Percentiles rank a stretch among this genome's conserved stretches.
These are phyloP conservation scores for Nyssa sinensis DNA, from an alignment of 148 eudicot genomes.

Conservation along the genomic window DNA sequence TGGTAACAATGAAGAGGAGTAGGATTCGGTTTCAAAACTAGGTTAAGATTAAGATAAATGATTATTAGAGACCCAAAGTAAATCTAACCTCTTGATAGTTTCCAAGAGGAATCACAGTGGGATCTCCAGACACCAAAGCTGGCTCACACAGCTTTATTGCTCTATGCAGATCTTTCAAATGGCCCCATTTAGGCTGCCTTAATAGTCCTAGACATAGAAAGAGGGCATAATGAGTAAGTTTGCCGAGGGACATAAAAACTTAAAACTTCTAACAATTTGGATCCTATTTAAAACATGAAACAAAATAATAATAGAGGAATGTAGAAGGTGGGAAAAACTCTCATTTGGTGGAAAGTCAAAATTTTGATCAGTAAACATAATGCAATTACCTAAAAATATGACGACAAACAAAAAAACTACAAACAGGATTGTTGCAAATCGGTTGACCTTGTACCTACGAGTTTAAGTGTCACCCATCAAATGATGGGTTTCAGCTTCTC, in stretches of 20 bases:
- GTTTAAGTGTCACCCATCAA: not conserved
- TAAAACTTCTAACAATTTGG: not conserved
- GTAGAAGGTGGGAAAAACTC: not conserved
- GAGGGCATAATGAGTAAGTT: not conserved
- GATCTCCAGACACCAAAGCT: conserved; percentile 68
- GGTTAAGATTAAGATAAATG: not conserved
- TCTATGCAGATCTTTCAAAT: conserved; percentile 74
- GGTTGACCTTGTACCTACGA: not conserved
- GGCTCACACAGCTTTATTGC: conserved; percentile 85
- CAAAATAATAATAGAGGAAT: too few relatives aligned
- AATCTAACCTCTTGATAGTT: conserved; percentile 64
- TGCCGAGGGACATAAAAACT: not conserved
- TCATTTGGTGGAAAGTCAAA: not conserved
- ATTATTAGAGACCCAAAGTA: not conserved
- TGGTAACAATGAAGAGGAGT: not conserved
- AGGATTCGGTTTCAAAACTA: not conserved
- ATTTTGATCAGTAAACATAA: not conserved
- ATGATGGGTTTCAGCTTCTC: too few relatives aligned
- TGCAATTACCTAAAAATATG: not conserved
- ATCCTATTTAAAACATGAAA: not conserved
- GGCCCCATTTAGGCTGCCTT: conserved; percentile 86
- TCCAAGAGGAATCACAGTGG: conserved; percentile 52
- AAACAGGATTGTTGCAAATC: not conserved
- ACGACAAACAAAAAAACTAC: not conserved
- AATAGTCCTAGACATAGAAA: conserved; percentile 41